Evolutionary conservation across 768 basidiomycete species (phyloP).

Genomic region (Podaxis sp.): DNA sequence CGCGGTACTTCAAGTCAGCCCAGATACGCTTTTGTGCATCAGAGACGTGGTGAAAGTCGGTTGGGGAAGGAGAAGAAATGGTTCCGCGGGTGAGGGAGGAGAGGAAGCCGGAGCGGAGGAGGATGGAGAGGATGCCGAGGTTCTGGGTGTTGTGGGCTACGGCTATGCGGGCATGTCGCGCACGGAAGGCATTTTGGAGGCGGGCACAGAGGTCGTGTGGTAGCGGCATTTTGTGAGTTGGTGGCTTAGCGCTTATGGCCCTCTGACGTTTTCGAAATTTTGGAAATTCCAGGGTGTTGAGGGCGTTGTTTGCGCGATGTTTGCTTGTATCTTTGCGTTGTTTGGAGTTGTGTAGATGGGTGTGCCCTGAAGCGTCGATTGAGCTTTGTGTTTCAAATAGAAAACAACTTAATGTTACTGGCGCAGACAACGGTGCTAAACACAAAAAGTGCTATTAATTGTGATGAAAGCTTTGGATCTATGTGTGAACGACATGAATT

Average conservation of each 20-base stretch:
- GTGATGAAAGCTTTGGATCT: too few species aligned
- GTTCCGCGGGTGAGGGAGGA: conserved; percentile 82
- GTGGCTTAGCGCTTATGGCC: too few species aligned
- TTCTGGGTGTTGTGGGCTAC: conserved; percentile 87
- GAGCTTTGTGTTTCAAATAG: too few species aligned
- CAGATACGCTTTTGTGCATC: conserved; percentile 81
- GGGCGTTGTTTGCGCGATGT: background rate
- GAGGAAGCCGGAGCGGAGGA: conserved; percentile 89
- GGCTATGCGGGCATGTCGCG: conserved; percentile 73
- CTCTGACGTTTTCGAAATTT: background rate
- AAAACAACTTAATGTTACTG: too few species aligned
- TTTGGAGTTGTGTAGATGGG: too few species aligned
- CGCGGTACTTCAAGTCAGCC: conserved; percentile 92
- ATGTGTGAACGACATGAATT: too few species aligned
- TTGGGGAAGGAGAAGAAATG: conserved; percentile 58
- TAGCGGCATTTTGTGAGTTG: conserved; percentile 40
- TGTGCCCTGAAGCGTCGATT: too few species aligned
- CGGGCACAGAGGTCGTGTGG: conserved; percentile 89
- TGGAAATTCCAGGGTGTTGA: background rate
- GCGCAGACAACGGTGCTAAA: too few species aligned
- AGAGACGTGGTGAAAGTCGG: conserved; percentile 53
- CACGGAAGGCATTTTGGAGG: conserved; percentile 88
- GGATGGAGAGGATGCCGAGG: conserved; percentile 87
- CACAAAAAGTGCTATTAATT: too few species aligned
- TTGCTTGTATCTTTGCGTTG: background rate